phyloP scores from a whole-genome alignment of 2,329 filamentous ascomycete genomes.

The Alternaria infectoria region DNA sequence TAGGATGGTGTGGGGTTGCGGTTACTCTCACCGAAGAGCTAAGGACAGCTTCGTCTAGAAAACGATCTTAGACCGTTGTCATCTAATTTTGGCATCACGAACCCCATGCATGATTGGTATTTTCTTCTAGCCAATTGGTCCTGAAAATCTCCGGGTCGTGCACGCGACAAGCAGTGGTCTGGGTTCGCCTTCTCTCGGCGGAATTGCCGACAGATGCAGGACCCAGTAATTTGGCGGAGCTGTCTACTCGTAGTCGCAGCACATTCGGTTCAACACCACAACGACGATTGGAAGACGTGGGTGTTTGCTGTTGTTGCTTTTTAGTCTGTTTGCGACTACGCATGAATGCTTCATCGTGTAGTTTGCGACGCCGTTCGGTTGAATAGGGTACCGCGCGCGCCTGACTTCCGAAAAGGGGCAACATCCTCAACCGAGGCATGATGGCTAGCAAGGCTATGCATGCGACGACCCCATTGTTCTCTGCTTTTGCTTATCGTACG shows the following conservation, averaged over 20 bases:
- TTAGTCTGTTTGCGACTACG: too few species aligned
- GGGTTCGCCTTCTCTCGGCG: background rate
- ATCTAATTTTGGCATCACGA: background rate
- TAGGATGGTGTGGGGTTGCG: background rate
- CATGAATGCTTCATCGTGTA: background rate
- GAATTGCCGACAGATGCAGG: background rate
- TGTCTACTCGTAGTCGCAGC: accelerated
- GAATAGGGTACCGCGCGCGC: background rate
- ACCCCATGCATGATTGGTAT: background rate
- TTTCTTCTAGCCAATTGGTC: background rate
- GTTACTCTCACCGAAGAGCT: background rate
- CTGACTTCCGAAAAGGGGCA: background rate
- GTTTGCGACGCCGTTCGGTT: background rate
- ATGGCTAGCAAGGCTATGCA: background rate
- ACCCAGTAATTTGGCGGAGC: background rate
- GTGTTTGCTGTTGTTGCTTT: background rate
- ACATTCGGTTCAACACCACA: background rate
- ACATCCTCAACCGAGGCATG: background rate
- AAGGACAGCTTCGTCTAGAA: background rate
- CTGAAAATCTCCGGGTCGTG: background rate
- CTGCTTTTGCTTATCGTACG: background rate
- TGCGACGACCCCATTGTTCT: background rate
- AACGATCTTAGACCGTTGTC: background rate
- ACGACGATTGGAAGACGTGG: background rate
- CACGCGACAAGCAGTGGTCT: background rate